Base-by-base conservation (phyloP, 352 stramenopile genomes). In the Phytophthora foliorum region DNA sequence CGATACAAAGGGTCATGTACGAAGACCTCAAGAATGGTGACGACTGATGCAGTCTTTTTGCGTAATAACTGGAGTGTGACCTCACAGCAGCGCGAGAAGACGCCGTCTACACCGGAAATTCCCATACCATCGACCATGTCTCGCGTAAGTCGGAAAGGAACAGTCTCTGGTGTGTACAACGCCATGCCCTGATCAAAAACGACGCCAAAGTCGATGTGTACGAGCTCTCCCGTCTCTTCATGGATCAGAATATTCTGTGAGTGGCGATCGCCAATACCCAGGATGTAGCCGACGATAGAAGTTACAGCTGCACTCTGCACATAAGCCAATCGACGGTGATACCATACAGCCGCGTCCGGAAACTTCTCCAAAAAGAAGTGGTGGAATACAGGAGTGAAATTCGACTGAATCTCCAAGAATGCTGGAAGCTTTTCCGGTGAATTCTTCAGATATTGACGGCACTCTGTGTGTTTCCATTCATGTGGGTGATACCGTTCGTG, bases 131-230 rank as follows among this genome's bases (percentile, higher is more conserved):
- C 98, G n/a, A 99, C 93, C 7, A 99, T 82, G 61, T 99, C 98
- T 14, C 97, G 86, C 17, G 97, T 99, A 6, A 99, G 87, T 19
- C 98, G 96, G 78, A 99, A 99, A 13, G 98, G 98, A 38, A 99
- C 97, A 2, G 89, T 98, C 82, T 99, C 98, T 2, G 98, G 98
- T 21, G 93, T 98, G 57, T 87, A 90, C 5, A 99, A 74, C 60
- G 86, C 86, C 88, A 97, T 94, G 7, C 88, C 89, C 67, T 99
- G 97, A 66, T 99, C 98, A 84, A 99, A 99, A 11, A 99, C 96
- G 44, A 99, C 97, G 10, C 98, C 98, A 85, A 99, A 99, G 79
- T 99, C 98, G 72, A 99, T 99, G 73, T 99, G 98, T 38, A 99
- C 95, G 29, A 99, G 81, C 78, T 99, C 97, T 11, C 92, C 98